Conservation (phyloP, 2,329 filamentous ascomycete genomes). For the Apiospora sp. region DNA sequence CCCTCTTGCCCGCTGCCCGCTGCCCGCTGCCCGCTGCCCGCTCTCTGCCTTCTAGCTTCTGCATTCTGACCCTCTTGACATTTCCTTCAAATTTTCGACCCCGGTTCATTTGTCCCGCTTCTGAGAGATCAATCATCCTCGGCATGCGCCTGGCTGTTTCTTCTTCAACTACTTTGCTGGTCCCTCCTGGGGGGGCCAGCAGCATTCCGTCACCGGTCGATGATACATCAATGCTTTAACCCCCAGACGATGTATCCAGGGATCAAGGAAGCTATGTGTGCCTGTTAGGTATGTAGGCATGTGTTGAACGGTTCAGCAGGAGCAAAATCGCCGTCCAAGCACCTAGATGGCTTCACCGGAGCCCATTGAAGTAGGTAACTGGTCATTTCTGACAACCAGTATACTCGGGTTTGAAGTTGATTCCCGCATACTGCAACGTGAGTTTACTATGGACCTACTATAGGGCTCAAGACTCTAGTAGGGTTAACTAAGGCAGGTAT, state of each 20-base stretch:
- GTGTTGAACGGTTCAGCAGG: constrained; percentile 6
- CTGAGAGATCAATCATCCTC: not conserved
- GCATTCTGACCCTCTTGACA: not conserved
- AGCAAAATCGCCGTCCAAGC: not conserved
- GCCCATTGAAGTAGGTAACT: constrained; percentile 17
- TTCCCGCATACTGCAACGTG: not conserved
- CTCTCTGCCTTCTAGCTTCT: not conserved
- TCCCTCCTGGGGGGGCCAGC: not conserved
- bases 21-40: not conserved
- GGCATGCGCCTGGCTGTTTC: constrained; percentile 2
- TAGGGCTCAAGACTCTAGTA: not conserved
- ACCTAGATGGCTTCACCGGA: constrained; percentile 7
- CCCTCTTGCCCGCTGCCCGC: not conserved
- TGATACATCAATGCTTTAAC: constrained; percentile 13
- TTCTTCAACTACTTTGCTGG: not conserved
- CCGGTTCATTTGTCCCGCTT: constrained; percentile 1
- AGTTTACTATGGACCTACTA: constrained; percentile 12
- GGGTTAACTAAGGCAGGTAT: not conserved
- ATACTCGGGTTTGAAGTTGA: constrained; percentile 19
- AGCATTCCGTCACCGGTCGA: constrained; percentile 14
- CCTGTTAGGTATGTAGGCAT: not conserved
- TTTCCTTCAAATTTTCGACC: not conserved
- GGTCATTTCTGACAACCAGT: constrained; percentile 21
- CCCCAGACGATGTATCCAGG: constrained; percentile 6
- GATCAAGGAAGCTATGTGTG: constrained; percentile 12